phyloP scores from a whole-genome alignment of 192 early-diverging fungal genomes.

The Thoreauomyces humboldtii region DNA sequence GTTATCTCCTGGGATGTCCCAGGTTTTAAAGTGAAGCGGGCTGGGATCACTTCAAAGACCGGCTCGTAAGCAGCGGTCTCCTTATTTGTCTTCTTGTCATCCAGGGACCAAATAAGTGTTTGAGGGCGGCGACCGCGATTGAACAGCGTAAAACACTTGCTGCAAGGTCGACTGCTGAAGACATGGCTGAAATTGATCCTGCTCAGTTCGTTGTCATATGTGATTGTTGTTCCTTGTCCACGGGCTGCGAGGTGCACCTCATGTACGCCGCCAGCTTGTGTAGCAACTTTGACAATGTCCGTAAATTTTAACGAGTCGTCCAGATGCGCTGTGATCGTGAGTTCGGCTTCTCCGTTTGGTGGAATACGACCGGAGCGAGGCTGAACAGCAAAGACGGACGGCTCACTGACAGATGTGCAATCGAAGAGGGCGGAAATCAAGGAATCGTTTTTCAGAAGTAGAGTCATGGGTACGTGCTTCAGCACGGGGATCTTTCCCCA shows the following conservation, averaged over 20 bases:
- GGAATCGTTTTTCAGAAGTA: conserved; percentile 50
- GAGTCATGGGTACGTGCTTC: conserved; percentile 7
- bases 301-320: conserved; percentile 61
- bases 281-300: conserved; percentile 50
- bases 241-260: conserved; percentile 54
- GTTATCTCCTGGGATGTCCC: conserved; percentile 41
- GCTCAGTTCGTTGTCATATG: conserved; percentile 45
- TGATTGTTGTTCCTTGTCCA: conserved; percentile 55
- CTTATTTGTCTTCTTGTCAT: conserved; percentile 29
- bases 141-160: conserved; percentile 38
- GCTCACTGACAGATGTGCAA: conserved; percentile 44
- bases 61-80: conserved; percentile 7
- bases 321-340: conserved; percentile 49
- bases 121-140: conserved; percentile 56
- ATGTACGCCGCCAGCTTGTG: conserved; percentile 37
- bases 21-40: conserved; percentile 50
- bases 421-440: conserved; percentile 49
- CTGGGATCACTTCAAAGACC: conserved; percentile 52
- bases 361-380: conserved; percentile 37
- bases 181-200: conserved; percentile 53
- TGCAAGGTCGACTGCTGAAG: conserved; percentile 57
- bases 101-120: conserved; percentile 44
- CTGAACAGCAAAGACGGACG: conserved; percentile 43
- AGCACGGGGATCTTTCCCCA: conserved; percentile 61
- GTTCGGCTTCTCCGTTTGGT: conserved; percentile 23